Evolutionary conservation across 148 eudicot species (phyloP).

Genomic region (Vaccinium vitisidaea): DNA sequence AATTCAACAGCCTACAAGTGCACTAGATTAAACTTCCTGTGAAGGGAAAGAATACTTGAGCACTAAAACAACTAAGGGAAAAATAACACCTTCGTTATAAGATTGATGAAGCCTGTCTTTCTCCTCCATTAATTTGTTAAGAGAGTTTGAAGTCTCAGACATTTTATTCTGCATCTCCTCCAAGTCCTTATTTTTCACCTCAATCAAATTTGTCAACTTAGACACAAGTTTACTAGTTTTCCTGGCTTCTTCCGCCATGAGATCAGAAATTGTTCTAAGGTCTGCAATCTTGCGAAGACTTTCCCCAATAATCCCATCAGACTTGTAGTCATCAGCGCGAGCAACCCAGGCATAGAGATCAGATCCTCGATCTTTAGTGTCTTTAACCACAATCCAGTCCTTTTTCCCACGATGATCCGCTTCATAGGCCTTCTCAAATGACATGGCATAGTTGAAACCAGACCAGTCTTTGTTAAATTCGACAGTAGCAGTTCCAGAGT

Average conservation of each 20-base stretch:
- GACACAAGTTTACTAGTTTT: constrained; percentile 66
- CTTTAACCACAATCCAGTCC: constrained; percentile 50
- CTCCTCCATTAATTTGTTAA: constrained; percentile 56
- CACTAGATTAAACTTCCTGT: constrained; percentile 4
- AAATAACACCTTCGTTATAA: constrained; percentile 65
- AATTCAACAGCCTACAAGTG: constrained; percentile 5
- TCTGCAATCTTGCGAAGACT: constrained; percentile 83
- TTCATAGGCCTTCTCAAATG: constrained; percentile 86
- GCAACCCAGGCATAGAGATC: constrained; percentile 97
- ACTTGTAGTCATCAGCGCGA: constrained; percentile 85
- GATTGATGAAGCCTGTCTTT: constrained; percentile 79
- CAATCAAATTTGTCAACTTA: constrained; percentile 63
- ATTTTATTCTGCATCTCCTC: constrained; percentile 55
- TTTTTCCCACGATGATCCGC: constrained; percentile 78
- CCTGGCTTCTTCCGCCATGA: constrained; percentile 67
- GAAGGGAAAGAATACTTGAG: not conserved
- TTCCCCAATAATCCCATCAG: constrained; percentile 68
- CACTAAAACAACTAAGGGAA: not conserved
- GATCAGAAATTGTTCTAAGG: constrained; percentile 68
- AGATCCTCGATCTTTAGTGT: constrained; percentile 37
- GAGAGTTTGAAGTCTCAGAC: constrained; percentile 47
- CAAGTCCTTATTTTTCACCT: constrained; percentile 57
- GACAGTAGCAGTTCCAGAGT: constrained; percentile 83
- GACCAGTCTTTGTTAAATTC: constrained; percentile 88
- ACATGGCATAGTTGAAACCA: constrained; percentile 76